Evolutionary conservation across 202 grass and related monocot genomes (phyloP).

Genomic region (Miscanthus sacchariflorus): DNA sequence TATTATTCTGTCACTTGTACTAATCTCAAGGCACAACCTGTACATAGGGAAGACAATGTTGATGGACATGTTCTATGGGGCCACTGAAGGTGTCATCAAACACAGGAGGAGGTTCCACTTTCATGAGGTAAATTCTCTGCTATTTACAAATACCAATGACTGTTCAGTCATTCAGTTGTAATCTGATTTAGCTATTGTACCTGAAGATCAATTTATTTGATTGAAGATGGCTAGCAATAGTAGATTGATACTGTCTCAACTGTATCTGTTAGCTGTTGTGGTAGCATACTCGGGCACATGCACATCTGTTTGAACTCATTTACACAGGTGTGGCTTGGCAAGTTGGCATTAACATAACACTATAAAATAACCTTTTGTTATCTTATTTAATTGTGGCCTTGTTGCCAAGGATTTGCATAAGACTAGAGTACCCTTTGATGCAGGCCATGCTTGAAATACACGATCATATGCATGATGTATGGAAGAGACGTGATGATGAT

Average conservation of each 20-base stretch:
- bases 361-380: constrained; percentile 24
- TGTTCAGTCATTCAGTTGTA: not conserved
- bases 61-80: constrained; percentile 97
- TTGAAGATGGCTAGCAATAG: not conserved
- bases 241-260: not conserved
- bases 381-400: constrained; percentile 10
- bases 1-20: not conserved
- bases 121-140: constrained; percentile 74
- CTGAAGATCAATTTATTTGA: constrained; percentile 1
- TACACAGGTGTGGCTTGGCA: not conserved
- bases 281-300: not conserved
- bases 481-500: constrained; percentile 69
- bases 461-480: constrained; percentile 93
- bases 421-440: constrained; percentile 17
- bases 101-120: constrained; percentile 93
- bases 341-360: constrained; percentile 15
- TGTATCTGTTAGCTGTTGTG: not conserved
- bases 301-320: not conserved
- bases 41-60: constrained; percentile 93
- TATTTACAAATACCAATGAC: not conserved
- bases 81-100: constrained; percentile 87
- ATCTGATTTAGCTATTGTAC: constrained; percentile 15
- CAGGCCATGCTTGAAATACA: constrained; percentile 99
- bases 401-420: constrained; percentile 24
- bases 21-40: constrained; percentile 29